A percentile compares a stretch with the other conserved stretches of the same genome.
phyloP scores from a whole-genome alignment of 805 yeast species.

The Pichia ethanolica region DNA sequence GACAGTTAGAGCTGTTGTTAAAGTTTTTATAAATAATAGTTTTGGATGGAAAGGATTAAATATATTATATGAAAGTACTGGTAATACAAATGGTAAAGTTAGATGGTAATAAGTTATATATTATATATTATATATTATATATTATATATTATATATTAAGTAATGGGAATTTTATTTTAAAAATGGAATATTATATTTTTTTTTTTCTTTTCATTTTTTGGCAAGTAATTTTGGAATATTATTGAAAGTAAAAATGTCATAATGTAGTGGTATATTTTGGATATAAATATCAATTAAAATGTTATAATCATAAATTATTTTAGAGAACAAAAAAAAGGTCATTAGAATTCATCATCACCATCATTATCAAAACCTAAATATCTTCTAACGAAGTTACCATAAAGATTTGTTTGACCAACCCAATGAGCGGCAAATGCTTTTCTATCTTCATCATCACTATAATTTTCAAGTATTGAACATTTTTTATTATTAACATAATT shows the following conservation, averaged over 20 bases:
- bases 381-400: constrained; percentile 12
- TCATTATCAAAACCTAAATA: constrained; percentile 7
- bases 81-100: constrained; percentile 3
- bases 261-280: too few species aligned
- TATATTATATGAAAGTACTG: constrained; percentile 31
- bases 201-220: neutral
- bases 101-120: neutral
- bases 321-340: too few species aligned
- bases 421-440: constrained; percentile 11
- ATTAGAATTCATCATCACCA: neutral
- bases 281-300: too few species aligned
- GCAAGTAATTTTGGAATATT: neutral
- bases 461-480: constrained; percentile 10
- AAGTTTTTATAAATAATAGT: constrained; percentile 33
- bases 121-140: too few species aligned
- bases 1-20: constrained; percentile 35
- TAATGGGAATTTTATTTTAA: too few species aligned
- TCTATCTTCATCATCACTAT: constrained; percentile 10
- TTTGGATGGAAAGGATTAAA: constrained; percentile 22
- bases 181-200: neutral
- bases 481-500: constrained; percentile 14
- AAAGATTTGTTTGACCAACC: constrained; percentile 12
- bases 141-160: too few species aligned
- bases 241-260: too few species aligned
- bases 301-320: too few species aligned